Evolutionary conservation across 345 rosid genomes (phyloP), one percentile per base, ranked within the genome.

Genomic region (Tarenaya hassleriana): DNA sequence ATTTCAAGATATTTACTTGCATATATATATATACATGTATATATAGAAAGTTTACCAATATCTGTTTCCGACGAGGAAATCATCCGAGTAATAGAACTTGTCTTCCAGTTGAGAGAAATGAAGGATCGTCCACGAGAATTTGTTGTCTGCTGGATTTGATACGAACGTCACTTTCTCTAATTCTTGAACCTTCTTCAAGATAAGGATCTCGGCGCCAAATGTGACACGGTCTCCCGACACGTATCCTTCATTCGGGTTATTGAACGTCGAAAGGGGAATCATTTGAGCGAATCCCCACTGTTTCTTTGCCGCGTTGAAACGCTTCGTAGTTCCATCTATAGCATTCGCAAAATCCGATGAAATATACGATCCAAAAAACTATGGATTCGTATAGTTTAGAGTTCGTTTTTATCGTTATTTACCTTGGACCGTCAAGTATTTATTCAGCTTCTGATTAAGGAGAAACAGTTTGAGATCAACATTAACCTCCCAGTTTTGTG

Each of bases 401-500:
- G 3, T 24, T 24, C 5, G 5, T 24, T 24, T 24, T 24, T 24
- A 24, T 24, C 29, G 5, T 24, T 24, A 2, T 5, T 24, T 24
- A 24, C 3, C 29, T 24, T 24, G 29, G 5, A 24, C 29, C 29
- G 5, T 24, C 29, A 24, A 24, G 5, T 24, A 24, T 24, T 24
- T 24, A 5, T 24, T 24, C 29, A 2, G 29, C 29, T 24, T 24
- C 29, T 24, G 29, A 5, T 24, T 24, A 18, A 58, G 24, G 7
- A 69, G 29, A 24, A 24, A 24, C 29, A 24, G 29, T 24, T 24
- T 69, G 53, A 58, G 54, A 29, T 43, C 55, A 27, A 66, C 63
- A 15, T 60, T 49, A 17, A 72, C 75, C 51, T 61, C 74, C 75
- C 75, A 66, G 1, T 54, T 52, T 1, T 0, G 3, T 7, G 69